phyloP scores from a whole-genome alignment of 164 flowering plant species.

The Macadamia integrifolia region DNA sequence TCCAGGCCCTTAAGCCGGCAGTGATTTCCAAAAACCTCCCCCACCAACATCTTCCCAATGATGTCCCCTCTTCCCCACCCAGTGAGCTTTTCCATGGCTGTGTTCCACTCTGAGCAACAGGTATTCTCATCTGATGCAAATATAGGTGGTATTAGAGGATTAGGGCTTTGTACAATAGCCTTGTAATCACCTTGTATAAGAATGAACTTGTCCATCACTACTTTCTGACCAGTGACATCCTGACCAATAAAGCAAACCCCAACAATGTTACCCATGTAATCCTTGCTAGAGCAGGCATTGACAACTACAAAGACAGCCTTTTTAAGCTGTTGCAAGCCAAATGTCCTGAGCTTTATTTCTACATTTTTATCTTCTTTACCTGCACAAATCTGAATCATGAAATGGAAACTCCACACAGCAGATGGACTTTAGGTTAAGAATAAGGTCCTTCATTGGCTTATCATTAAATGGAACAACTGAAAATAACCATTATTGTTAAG shows the following conservation, averaged over 20 bases:
- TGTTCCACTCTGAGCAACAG: conserved; percentile 24
- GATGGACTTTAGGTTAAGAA: not conserved
- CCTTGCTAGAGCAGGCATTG: conserved; percentile 23
- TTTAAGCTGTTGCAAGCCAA: conserved; percentile 16
- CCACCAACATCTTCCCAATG: conserved; percentile 18
- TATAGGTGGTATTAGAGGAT: conserved; percentile 24
- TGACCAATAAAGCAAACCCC: conserved; percentile 23
- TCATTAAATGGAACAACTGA: too few relatives aligned
- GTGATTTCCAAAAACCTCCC: conserved; percentile 37
- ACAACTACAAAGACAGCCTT: conserved; percentile 10
- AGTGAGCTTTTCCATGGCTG: conserved; percentile 21
- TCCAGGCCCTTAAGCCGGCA: conserved; percentile 89
- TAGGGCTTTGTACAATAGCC: conserved; percentile 14
- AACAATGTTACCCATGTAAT: conserved; percentile 8
- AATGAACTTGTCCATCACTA: conserved; percentile 14
- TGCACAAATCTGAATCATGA: conserved; percentile 10
- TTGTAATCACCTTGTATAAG: conserved; percentile 21
- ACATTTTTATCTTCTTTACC: conserved; percentile 22
- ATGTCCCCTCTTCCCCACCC: conserved; percentile 20
- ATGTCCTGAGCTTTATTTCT: conserved; percentile 13
- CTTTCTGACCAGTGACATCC: conserved; percentile 18
- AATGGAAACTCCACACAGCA: not conserved
- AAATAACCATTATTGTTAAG: too few relatives aligned
- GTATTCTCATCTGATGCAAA: conserved; percentile 22
- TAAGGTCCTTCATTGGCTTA: not conserved